phyloP scores from a whole-genome alignment of 106 monocot genomes.

The Acorus calamus region DNA sequence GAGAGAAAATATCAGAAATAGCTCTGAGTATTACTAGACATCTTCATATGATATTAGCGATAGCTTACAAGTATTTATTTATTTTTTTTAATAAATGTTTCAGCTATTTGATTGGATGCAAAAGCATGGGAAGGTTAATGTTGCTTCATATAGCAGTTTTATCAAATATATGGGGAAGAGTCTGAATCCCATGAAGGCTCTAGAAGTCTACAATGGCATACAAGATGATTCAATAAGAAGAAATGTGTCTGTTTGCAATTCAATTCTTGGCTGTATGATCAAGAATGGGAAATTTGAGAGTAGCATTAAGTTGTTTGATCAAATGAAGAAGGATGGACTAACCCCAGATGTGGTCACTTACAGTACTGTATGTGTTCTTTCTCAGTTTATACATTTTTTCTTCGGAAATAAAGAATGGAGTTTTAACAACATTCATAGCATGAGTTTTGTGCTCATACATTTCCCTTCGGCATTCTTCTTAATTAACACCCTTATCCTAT shows the following conservation, averaged over 20 bases:
- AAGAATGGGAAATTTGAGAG: constrained; percentile 64
- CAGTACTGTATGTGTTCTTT: constrained; percentile 54
- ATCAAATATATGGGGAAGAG: constrained; percentile 84
- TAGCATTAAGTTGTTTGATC: constrained; percentile 63
- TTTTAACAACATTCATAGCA: no score
- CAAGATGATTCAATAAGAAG: constrained; percentile 34
- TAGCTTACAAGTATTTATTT: background rate
- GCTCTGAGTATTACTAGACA: background rate
- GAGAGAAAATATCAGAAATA: no score
- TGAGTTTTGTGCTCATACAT: background rate
- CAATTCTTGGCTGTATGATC: constrained; percentile 69
- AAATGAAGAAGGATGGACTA: constrained; percentile 73
- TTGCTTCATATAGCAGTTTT: constrained; percentile 80
- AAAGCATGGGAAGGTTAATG: constrained; percentile 35
- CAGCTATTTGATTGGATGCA: constrained; percentile 97
- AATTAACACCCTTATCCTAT: background rate
- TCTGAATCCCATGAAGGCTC: constrained; percentile 45
- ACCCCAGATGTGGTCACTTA: constrained; percentile 76
- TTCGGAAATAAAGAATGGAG: no score
- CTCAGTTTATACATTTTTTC: no score
- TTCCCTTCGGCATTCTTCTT: background rate
- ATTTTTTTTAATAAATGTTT: constrained; percentile 5
- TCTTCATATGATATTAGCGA: background rate
- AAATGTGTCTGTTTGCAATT: constrained; percentile 75
- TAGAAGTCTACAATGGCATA: constrained; percentile 67